These are phyloP conservation scores for Tetrahymena thermophila DNA, from an alignment of 73 alveolate species.

Conservation along the genomic window DNA sequence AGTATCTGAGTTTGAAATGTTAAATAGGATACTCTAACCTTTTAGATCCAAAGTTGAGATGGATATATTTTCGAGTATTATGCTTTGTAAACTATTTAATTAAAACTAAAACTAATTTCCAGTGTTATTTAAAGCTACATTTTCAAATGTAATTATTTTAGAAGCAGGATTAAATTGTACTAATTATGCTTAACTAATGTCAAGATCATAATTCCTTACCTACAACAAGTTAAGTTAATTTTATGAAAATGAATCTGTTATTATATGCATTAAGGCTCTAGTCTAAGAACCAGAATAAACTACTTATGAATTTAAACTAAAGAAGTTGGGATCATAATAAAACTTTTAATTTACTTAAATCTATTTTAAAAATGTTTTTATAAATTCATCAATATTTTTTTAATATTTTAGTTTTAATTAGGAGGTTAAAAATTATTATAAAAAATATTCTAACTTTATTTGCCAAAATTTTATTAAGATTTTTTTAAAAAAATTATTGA, in stretches of 20 bases:
- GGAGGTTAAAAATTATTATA: no score
- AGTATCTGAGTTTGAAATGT: not conserved
- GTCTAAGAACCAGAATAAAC: not conserved
- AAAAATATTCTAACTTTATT: no score
- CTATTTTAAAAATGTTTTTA: not conserved
- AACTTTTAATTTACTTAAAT: not conserved
- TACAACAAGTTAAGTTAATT: not conserved
- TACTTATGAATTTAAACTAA: not conserved
- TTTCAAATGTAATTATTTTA: not conserved
- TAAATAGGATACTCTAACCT: not conserved
- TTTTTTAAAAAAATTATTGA: no score
- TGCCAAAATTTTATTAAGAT: no score
- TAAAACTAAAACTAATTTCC: not conserved
- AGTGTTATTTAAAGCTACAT: not conserved
- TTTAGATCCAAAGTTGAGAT: not conserved
- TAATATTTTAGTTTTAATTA: no score
- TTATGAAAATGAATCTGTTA: not conserved
- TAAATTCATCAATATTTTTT: no score
- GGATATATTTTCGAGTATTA: not conserved
- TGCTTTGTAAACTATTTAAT: not conserved
- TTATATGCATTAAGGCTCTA: not conserved
- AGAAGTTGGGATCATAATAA: not conserved
- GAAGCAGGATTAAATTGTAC: not conserved
- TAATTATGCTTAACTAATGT: not conserved
- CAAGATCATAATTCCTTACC: not conserved